Evolutionary conservation across 2,329 filamentous ascomycete genomes (phyloP).

Genomic region (Dothideomycetes sp.): DNA sequence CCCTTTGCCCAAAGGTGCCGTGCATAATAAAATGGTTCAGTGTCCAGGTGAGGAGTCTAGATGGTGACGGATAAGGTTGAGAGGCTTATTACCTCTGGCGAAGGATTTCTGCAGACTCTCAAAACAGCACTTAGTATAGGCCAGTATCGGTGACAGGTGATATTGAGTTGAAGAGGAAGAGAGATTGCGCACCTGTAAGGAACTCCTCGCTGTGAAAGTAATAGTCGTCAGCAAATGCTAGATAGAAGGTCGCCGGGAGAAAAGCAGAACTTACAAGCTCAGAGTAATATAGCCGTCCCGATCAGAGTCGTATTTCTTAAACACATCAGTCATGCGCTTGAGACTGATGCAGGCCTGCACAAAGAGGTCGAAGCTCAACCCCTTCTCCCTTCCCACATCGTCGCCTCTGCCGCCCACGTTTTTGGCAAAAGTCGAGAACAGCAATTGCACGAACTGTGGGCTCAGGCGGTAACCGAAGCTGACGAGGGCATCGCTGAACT

Average conservation of each 20-base stretch:
- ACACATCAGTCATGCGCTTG: conserved; percentile 98
- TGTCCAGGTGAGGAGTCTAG: neutral
- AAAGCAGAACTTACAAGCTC: conserved; percentile 47
- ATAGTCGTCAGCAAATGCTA: conserved; percentile 9
- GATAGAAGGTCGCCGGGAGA: no score
- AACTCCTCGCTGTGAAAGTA: conserved; percentile 35
- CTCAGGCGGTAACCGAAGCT: conserved; percentile 88
- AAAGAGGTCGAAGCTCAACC: conserved; percentile 71
- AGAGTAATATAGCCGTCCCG: conserved; percentile 70
- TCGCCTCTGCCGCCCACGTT: conserved; percentile 23
- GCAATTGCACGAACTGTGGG: conserved; percentile 66
- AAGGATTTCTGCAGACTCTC: conserved; percentile 8
- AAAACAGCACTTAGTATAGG: conserved; percentile 29
- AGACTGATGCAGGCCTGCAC: conserved; percentile 94
- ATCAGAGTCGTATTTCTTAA: conserved; percentile 97
- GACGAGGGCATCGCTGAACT: conserved; percentile 83
- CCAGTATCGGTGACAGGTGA: conserved; percentile 40
- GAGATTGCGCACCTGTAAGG: conserved; percentile 43
- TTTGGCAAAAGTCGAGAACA: conserved; percentile 79
- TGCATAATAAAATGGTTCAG: neutral
- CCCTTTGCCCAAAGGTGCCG: no score
- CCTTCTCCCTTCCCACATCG: conserved; percentile 23
- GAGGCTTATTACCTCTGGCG: conserved; percentile 8
- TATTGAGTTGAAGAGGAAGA: conserved; percentile 44
- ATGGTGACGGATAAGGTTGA: no score